Base-by-base conservation (phyloP, 1,284 basidiomycete genomes). In the Entoloma clypeatum region DNA sequence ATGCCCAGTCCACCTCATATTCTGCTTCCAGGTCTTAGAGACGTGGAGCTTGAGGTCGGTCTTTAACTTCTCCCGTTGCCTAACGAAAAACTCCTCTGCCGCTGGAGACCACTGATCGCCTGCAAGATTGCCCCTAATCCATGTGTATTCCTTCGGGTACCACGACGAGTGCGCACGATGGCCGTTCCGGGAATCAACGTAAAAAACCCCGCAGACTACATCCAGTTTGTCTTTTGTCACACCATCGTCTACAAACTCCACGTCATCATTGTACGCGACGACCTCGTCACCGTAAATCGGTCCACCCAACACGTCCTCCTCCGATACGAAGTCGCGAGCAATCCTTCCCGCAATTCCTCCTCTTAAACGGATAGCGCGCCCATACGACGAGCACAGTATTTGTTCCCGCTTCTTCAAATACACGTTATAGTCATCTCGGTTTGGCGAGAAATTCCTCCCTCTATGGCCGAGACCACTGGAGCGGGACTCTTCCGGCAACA, bases 341-440 rank as follows among this genome's bases (percentile, higher is more conserved):
- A 41, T 33, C 13, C 39, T 32, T n/a, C 30, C 39, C 6, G 34
- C 30, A 5, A 41, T 14, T 5, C 39, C 39, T 7, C 39, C 39
- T 16, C 11, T n/a, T 13, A 33, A n/a, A 11, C 39, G 5, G 10
- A 34, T 17, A 5, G 23, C 39, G 16, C 39, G 39, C 7, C 39
- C 39, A 16, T 7, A 2, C 2, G 11, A 10, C 3, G 39, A 41
- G 4, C 16, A 6, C 11, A 41, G 18, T 6, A 41, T 25, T 3
- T 32, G 7, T n/a, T 41, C 14, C 11, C 29, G 30, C 7, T 3
- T 9, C 3, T 17, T 9, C 7, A 3, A 5, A 22, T 41, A 41
- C 5, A 7, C 39, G 13, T 16, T 2, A 24, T 16, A 41, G 7
- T 41, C 39, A n/a, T 4, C 9, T 7, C 4, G 16, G 4, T 3